Conservation (phyloP, 257 asterid genomes). For the Nicotiana tabacum region DNA sequence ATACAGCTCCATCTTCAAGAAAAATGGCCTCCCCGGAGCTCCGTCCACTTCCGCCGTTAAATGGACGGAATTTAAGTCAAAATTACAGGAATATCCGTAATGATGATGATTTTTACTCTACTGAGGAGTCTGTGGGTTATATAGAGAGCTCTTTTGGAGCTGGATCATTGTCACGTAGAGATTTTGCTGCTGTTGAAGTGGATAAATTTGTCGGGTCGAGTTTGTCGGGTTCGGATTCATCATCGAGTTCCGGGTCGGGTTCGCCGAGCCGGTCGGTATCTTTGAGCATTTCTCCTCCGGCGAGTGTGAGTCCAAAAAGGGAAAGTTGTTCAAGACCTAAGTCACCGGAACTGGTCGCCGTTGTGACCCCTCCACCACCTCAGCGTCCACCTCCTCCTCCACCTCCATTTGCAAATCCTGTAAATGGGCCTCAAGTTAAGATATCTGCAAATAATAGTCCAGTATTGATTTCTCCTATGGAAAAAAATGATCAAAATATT, state of each 20-base stretch:
- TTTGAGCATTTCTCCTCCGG: constrained; percentile 23
- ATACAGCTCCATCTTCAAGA: neutral
- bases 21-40: constrained; percentile 26
- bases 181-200: constrained; percentile 11
- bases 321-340: constrained; percentile 6
- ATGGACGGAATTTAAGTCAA: neutral
- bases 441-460: constrained; percentile 3
- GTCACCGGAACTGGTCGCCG: constrained; percentile 22
- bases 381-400: constrained; percentile 10
- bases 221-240: neutral
- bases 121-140: constrained; percentile 15
- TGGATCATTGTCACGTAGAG: constrained; percentile 21
- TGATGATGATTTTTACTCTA: constrained; percentile 19
- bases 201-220: neutral
- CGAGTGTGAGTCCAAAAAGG: constrained; percentile 21
- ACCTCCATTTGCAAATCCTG: neutral
- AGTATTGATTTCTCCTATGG: constrained; percentile 7
- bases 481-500: neutral
- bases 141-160: constrained; percentile 17
- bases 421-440: neutral
- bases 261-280: constrained; percentile 18
- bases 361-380: constrained; percentile 7
- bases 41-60: constrained; percentile 17
- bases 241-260: constrained; percentile 19
- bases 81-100: constrained; percentile 3